A percentile compares a stretch with the other conserved stretches of the same genome.
Conservation (phyloP, 805 yeast genomes). For the Suhomyces faveliae region DNA sequence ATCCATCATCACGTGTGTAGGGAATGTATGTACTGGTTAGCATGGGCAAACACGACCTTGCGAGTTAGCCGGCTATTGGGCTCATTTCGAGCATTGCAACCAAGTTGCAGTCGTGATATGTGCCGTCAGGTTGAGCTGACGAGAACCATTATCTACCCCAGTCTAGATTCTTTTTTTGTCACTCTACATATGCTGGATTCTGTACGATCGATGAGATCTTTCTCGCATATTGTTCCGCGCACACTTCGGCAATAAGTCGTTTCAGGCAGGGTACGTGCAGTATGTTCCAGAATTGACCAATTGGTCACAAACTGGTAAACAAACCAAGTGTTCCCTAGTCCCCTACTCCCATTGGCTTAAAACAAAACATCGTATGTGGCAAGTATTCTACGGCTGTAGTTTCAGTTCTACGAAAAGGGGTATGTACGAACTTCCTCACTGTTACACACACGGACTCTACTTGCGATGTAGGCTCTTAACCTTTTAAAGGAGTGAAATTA, state of each 20-base stretch:
- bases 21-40: background rate
- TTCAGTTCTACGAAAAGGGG: background rate
- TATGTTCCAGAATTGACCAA: background rate
- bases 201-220: background rate
- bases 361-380: background rate
- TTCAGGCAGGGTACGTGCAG: background rate
- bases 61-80: background rate
- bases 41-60: background rate
- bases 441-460: too few relatives aligned
- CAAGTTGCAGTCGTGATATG: background rate
- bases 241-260: background rate
- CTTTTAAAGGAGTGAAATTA: background rate
- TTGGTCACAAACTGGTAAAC: background rate
- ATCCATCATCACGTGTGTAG: background rate
- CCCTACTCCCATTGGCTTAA: background rate
- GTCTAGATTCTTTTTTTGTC: background rate
- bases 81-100: background rate
- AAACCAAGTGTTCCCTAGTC: background rate
- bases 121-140: background rate
- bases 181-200: background rate
- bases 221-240: background rate
- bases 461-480: background rate
- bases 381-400: background rate
- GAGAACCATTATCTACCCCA: background rate
- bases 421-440: too few relatives aligned